phyloP scores from a whole-genome alignment of 495 filamentous ascomycete genomes.

The Gamarada debralockiae region DNA sequence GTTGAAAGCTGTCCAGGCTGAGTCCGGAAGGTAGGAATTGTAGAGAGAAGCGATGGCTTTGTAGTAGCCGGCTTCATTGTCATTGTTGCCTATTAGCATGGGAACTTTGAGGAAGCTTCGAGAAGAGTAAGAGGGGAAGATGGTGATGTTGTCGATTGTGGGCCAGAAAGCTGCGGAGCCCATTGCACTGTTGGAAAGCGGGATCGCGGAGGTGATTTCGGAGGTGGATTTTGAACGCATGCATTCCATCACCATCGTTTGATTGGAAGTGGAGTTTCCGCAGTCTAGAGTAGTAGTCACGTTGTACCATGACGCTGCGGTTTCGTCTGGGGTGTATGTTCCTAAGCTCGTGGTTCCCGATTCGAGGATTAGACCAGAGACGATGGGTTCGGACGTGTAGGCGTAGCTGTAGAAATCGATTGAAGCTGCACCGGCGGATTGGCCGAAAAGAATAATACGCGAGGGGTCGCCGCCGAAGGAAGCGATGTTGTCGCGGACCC shows the following conservation, averaged over 20 bases:
- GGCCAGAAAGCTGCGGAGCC: constrained; percentile 43
- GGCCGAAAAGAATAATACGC: constrained; percentile 37
- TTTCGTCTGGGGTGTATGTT: constrained; percentile 33
- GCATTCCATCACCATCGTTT: constrained; percentile 39
- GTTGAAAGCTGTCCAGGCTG: constrained; percentile 32
- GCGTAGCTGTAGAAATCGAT: constrained; percentile 52
- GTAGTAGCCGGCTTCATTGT: constrained; percentile 43
- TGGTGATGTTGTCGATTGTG: constrained; percentile 47
- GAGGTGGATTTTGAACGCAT: constrained; percentile 35
- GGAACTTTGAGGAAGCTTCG: constrained; percentile 34
- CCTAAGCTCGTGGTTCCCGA: constrained; percentile 48
- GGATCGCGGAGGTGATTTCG: constrained; percentile 30
- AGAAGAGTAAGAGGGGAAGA: constrained; percentile 43
- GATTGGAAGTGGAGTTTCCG: constrained; percentile 31
- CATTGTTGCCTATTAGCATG: constrained; percentile 39
- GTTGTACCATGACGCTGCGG: constrained; percentile 35
- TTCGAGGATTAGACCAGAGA: constrained; percentile 42
- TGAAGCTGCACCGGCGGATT: constrained; percentile 45
- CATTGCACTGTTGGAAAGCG: too few relatives aligned
- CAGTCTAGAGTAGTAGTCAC: constrained; percentile 39
- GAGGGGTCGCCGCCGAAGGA: too few relatives aligned
- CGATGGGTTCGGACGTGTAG: constrained; percentile 41
- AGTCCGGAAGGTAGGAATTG: constrained; percentile 14
- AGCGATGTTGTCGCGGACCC: too few relatives aligned
- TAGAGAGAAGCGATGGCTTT: constrained; percentile 20